Conservation (phyloP, 768 basidiomycete genomes). For the Tylopilus cervinicoccineus region DNA sequence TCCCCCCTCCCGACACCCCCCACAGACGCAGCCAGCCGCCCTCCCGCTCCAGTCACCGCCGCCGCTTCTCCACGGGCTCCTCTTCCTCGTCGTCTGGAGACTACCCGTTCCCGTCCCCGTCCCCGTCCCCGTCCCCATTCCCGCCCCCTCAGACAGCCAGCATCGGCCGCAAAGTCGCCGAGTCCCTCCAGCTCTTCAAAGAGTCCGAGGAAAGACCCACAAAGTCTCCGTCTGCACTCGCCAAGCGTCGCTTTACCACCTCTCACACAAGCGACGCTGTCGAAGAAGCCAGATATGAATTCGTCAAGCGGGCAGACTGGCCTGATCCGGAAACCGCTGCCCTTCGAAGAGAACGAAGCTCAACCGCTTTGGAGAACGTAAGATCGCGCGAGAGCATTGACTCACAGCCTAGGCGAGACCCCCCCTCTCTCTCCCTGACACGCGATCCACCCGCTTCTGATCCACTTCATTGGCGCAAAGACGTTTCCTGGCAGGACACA, state of each 20-base stretch:
- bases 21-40: slow-evolving; percentile 2
- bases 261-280: slow-evolving; percentile 48
- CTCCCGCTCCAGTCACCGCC: slow-evolving; percentile 31
- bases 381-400: slow-evolving; percentile 46
- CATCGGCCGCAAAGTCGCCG: slow-evolving; percentile 81
- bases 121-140: too few relatives aligned
- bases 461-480: slow-evolving; percentile 56
- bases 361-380: slow-evolving; percentile 52
- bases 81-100: slow-evolving; percentile 18
- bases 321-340: slow-evolving; percentile 74
- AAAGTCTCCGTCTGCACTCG: slow-evolving; percentile 21
- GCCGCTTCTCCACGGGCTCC: slow-evolving; percentile 30
- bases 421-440: slow-evolving; percentile 25
- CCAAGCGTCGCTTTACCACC: slow-evolving; percentile 31
- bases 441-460: slow-evolving; percentile 46
- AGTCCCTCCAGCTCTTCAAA: slow-evolving; percentile 77
- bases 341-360: slow-evolving; percentile 64
- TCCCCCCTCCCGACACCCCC: slow-evolving; percentile 33
- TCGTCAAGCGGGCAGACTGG: slow-evolving; percentile 84
- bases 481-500: slow-evolving; percentile 39
- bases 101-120: slow-evolving; percentile 7
- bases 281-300: slow-evolving; percentile 68
- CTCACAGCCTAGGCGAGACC: slow-evolving; percentile 21
- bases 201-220: slow-evolving; percentile 49
- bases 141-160: slow-evolving; percentile 30